These are phyloP conservation scores for Schizophyllum commune DNA, from an alignment of 1,284 basidiomycete genomes.

Conservation along the genomic window DNA sequence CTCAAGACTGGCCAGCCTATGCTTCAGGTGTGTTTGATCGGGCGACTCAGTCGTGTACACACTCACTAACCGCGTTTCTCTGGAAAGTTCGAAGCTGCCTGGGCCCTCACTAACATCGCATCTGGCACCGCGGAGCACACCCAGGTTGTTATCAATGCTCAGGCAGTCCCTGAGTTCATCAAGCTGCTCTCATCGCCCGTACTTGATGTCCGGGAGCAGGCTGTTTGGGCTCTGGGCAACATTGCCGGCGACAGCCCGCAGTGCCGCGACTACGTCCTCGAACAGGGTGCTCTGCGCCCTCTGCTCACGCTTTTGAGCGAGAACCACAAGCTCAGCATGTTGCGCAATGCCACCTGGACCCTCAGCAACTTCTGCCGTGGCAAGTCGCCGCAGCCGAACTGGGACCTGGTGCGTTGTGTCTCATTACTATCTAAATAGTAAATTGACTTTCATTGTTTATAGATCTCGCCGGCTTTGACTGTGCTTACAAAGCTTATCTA, in stretches of 20 bases:
- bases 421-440: conserved; percentile 4
- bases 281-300: conserved; percentile 69
- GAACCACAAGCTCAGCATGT: conserved; percentile 95
- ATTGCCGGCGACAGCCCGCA: conserved; percentile 94
- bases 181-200: conserved; percentile 83
- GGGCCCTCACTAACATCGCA: conserved; percentile 99
- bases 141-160: conserved; percentile 92
- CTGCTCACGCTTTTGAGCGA: conserved; percentile 69
- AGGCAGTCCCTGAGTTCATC: conserved; percentile 97
- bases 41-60: conserved; percentile 7
- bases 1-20: conserved; percentile 83
- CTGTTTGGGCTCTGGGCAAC: conserved; percentile 95
- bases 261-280: conserved; percentile 86
- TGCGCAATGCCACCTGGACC: conserved; percentile 97
- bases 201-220: conserved; percentile 92
- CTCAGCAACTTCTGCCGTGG: conserved; percentile 97
- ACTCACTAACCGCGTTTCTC: conserved; percentile 8
- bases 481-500: conserved; percentile 98
- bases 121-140: conserved; percentile 99
- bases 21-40: conserved; percentile 72
- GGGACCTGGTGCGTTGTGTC: conserved; percentile 67
- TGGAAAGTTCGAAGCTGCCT: conserved; percentile 94
- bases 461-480: conserved; percentile 95
- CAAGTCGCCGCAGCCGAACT: conserved; percentile 93
- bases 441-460: conserved; percentile 11